Conservation (phyloP, 1,284 basidiomycete species). For the Coniferiporia sulphurascens region DNA sequence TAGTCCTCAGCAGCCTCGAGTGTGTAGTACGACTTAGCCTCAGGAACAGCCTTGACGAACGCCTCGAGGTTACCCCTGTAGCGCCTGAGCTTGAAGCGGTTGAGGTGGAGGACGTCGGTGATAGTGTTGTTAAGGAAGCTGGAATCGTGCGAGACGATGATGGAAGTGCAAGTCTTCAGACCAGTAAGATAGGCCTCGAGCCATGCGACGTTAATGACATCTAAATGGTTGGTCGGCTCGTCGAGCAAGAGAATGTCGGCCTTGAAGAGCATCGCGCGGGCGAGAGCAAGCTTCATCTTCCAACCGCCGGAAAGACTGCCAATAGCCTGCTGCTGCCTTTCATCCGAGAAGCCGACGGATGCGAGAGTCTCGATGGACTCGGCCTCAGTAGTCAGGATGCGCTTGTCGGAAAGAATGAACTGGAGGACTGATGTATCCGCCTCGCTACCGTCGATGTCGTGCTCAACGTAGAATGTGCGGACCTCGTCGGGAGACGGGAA, state of each 20-base stretch:
- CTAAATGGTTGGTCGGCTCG: conserved; percentile 98
- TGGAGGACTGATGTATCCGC: conserved; percentile 86
- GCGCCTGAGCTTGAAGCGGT: conserved; percentile 98
- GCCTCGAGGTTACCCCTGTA: conserved; percentile 97
- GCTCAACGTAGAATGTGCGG: conserved; percentile 98
- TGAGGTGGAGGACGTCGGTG: conserved; percentile 97
- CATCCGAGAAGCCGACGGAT: conserved; percentile 88
- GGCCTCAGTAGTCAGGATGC: conserved; percentile 67
- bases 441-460: conserved; percentile 96
- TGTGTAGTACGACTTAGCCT: conserved; percentile 98
- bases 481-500: conserved; percentile 96
- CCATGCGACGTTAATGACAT: conserved; percentile 96
- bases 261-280: conserved; percentile 98
- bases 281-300: conserved; percentile 99
- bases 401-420: conserved; percentile 86
- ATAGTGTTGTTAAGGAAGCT: conserved; percentile 98
- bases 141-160: conserved; percentile 99
- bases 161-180: conserved; percentile 90
- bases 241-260: conserved; percentile 96
- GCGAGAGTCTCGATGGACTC: conserved; percentile 80
- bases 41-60: conserved; percentile 92
- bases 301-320: conserved; percentile 97
- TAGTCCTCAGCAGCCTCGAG: conserved; percentile 93
- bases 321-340: conserved; percentile 82
- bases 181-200: conserved; percentile 91